phyloP scores from a whole-genome alignment of 2,329 filamentous ascomycete species.

The Calcarisporium arbuscula region DNA sequence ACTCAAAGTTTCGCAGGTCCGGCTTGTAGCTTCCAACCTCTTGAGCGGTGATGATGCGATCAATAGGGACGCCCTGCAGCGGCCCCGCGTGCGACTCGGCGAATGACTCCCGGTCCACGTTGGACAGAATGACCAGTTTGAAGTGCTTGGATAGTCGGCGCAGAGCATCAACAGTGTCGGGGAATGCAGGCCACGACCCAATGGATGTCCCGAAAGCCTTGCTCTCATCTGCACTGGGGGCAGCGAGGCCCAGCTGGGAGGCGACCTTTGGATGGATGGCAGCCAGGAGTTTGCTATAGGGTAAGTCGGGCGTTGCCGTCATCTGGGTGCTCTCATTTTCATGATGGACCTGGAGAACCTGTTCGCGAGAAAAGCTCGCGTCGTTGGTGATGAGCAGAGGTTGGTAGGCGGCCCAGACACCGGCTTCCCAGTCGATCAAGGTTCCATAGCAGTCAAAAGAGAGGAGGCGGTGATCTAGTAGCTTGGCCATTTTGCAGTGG shows the following conservation, averaged over 20 bases:
- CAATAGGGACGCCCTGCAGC: constrained; percentile 46
- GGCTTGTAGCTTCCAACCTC: constrained; percentile 69
- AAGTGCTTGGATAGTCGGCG: constrained; percentile 39
- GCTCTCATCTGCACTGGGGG: constrained; percentile 29
- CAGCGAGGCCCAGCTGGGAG: constrained; percentile 26
- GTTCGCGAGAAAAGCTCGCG: constrained; percentile 28
- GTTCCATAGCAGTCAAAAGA: constrained; percentile 77
- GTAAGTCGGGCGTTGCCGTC: constrained; percentile 41
- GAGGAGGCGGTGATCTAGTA: too few species aligned
- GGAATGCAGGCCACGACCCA: constrained; percentile 48
- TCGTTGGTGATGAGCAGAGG: constrained; percentile 32
- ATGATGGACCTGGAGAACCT: constrained; percentile 25
- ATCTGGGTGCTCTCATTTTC: constrained; percentile 43
- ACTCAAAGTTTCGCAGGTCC: constrained; percentile 54
- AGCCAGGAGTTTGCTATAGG: constrained; percentile 52
- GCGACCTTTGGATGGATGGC: constrained; percentile 36
- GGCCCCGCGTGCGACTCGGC: constrained; percentile 16
- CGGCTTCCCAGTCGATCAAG: constrained; percentile 67
- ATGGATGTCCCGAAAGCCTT: constrained; percentile 44
- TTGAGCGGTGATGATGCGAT: constrained; percentile 61
- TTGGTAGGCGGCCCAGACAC: constrained; percentile 48
- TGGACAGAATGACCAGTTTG: constrained; percentile 54
- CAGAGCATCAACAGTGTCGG: constrained; percentile 49
- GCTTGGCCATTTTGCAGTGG: too few species aligned
- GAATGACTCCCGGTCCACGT: constrained; percentile 40